Base-by-base conservation (phyloP, 106 monocot species). In the Alisma plantagoaquatica region DNA sequence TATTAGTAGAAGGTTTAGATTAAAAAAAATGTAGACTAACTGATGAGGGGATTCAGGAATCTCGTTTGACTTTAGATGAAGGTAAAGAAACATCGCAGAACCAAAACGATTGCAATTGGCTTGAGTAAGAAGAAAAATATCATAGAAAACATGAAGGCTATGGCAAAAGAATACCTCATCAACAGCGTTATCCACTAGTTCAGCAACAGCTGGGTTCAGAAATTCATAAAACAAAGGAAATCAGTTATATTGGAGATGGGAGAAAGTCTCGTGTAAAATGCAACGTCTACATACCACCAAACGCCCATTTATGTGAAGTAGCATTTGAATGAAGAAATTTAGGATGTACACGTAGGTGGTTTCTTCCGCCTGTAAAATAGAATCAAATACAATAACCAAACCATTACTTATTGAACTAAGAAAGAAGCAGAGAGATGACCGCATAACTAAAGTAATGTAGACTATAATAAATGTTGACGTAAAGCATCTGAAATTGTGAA, bases 291-390 rank as follows among this genome's bases (percentile, higher is more conserved):
- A 23, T 77, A 93, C 93, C 93, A 59, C 93, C 93, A 75, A 93
- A 87, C 49, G 75, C 87, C 93, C 93, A 93, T 62, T 93, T 93
- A 61, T 93, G 93, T 20, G 93, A 87, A 52, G 93, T 93, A 4
- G 93, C 92, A 83, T 93, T 93, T 43, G 92, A 93, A 71, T 87
- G 92, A 26, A 93, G 92, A 77, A 93, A 93, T 53, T 80, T 87
- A 12, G 92, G 92, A 63, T 87, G 87, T 27, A 93, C 80, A 5
- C 83, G 73, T 20, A 93, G 35, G 53, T 66, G 74, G 45, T 80
- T 87, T 54, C 63, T 65, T 25, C 83, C 77, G 72, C 65, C 92
- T 92, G 54, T 28, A 25, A 18, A 35, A n/a, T n/a, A n/a, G n/a
- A n/a, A n/a, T n/a, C 29, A 66, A 6, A 38, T 38, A 14, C 35